A percentile compares a stretch with the other conserved stretches of the same genome.
Conservation (phyloP, 805 yeast genomes). For the Candida montana region DNA sequence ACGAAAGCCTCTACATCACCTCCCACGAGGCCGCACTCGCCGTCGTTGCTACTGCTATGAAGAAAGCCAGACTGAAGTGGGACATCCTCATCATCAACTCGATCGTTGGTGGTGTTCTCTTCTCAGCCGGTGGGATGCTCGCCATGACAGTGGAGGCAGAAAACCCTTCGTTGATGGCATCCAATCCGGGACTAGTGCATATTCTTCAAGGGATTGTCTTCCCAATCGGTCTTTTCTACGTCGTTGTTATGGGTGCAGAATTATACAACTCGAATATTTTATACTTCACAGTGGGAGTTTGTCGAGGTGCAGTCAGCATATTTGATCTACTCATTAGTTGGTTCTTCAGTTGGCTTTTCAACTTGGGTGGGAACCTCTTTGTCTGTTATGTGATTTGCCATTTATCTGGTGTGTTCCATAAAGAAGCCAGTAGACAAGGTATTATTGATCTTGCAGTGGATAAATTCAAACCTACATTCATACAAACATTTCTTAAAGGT, state of each 20-base stretch:
- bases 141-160: conserved; percentile 50
- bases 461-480: conserved; percentile 43
- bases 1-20: conserved; percentile 55
- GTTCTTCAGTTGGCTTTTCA: conserved; percentile 62
- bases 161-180: conserved; percentile 35
- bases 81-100: conserved; percentile 60
- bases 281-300: conserved; percentile 62
- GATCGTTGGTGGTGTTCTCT: conserved; percentile 62
- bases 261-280: conserved; percentile 69
- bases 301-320: conserved; percentile 64
- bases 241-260: conserved; percentile 70
- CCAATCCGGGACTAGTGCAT: conserved; percentile 48
- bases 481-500: conserved; percentile 61
- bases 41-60: conserved; percentile 81
- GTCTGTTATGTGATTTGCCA: conserved; percentile 61
- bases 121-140: conserved; percentile 70
- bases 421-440: conserved; percentile 39
- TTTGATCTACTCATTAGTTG: conserved; percentile 61
- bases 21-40: conserved; percentile 83
- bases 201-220: conserved; percentile 57
- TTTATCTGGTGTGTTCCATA: conserved; percentile 43
- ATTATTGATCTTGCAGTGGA: conserved; percentile 41
- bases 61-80: conserved; percentile 62
- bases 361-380: conserved; percentile 59
- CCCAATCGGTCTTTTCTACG: conserved; percentile 71